Conservation (phyloP, 768 basidiomycete species). For the Suillus clintonianus region DNA sequence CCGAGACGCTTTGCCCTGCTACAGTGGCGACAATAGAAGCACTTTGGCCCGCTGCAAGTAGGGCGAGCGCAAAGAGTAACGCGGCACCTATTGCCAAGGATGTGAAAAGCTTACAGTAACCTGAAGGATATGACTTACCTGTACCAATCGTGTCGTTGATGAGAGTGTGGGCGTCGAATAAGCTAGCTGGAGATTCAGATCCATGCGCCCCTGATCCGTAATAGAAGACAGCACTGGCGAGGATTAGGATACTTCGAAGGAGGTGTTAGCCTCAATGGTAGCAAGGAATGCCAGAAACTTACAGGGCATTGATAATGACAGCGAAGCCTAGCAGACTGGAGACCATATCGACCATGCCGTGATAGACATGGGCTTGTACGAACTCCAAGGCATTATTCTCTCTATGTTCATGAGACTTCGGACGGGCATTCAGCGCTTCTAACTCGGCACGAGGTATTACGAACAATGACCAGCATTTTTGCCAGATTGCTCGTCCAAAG, state of each 20-base stretch:
- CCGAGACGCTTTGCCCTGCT: slow-evolving; percentile 86
- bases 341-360: slow-evolving; percentile 67
- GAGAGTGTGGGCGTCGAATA: slow-evolving; percentile 83
- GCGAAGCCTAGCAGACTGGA: slow-evolving; percentile 79
- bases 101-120: slow-evolving; percentile 1
- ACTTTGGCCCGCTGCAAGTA: slow-evolving; percentile 86
- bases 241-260: slow-evolving; percentile 66
- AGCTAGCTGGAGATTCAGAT: slow-evolving; percentile 57
- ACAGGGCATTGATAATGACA: slow-evolving; percentile 85
- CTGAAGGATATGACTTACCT: slow-evolving; percentile 40
- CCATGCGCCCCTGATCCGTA: slow-evolving; percentile 46
- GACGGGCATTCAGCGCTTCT: slow-evolving; percentile 20
- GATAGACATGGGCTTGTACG: slow-evolving; percentile 62
- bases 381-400: slow-evolving; percentile 59
- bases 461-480: slow-evolving; percentile 20
- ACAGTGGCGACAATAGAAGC: slow-evolving; percentile 89
- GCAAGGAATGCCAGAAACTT: slow-evolving; percentile 21
- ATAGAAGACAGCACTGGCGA: slow-evolving; percentile 84
- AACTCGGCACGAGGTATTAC: slow-evolving; percentile 23
- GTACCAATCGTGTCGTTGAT: slow-evolving; percentile 68
- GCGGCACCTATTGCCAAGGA: slow-evolving; percentile 60
- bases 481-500: background rate
- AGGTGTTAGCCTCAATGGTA: background rate
- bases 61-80: slow-evolving; percentile 83
- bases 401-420: slow-evolving; percentile 52